Evolutionary conservation across 2,329 filamentous ascomycete genomes (phyloP).

Genomic region (Colletotrichum sojae): DNA sequence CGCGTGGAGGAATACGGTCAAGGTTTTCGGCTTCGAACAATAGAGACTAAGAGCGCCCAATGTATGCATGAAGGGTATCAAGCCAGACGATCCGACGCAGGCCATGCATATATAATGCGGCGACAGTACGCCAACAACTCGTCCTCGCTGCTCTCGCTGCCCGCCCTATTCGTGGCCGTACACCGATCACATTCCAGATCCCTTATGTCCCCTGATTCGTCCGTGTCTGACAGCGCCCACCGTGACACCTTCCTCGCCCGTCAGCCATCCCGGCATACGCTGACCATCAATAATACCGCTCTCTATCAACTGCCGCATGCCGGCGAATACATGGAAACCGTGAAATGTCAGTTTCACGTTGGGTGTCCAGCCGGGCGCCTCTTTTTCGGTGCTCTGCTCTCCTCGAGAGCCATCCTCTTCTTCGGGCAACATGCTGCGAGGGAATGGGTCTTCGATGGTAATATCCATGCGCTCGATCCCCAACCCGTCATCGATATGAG

Average conservation of each 20-base stretch:
- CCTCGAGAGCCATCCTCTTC: slow-evolving; percentile 47
- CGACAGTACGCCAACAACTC: not conserved
- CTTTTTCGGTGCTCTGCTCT: slow-evolving; percentile 41
- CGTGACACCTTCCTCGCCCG: slow-evolving; percentile 86
- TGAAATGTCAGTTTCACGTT: slow-evolving; percentile 77
- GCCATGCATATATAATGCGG: not conserved
- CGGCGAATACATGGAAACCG: slow-evolving; percentile 85
- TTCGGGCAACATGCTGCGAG: slow-evolving; percentile 49
- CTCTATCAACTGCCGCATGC: slow-evolving; percentile 83
- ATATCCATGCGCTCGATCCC: slow-evolving; percentile 75
- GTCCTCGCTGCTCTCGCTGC: not conserved
- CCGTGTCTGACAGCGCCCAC: slow-evolving; percentile 78
- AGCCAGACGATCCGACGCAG: slow-evolving; percentile 1
- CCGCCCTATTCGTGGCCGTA: not conserved
- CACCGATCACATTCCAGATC: slow-evolving; percentile 63
- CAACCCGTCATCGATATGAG: slow-evolving; percentile 67
- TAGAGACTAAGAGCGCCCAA: slow-evolving; percentile 44
- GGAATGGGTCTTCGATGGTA: slow-evolving; percentile 71
- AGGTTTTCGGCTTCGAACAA: slow-evolving; percentile 82
- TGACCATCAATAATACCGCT: slow-evolving; percentile 81
- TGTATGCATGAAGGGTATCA: slow-evolving; percentile 30
- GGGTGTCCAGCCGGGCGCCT: slow-evolving; percentile 64
- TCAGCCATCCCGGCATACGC: slow-evolving; percentile 91
- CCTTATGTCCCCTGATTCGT: slow-evolving; percentile 72
- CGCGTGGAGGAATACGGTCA: slow-evolving; percentile 85